Percentiles rank a stretch among this genome's conserved stretches.
Evolutionary conservation across 495 filamentous ascomycete genomes (phyloP).

Genomic region (Geoglossum glabrum): DNA sequence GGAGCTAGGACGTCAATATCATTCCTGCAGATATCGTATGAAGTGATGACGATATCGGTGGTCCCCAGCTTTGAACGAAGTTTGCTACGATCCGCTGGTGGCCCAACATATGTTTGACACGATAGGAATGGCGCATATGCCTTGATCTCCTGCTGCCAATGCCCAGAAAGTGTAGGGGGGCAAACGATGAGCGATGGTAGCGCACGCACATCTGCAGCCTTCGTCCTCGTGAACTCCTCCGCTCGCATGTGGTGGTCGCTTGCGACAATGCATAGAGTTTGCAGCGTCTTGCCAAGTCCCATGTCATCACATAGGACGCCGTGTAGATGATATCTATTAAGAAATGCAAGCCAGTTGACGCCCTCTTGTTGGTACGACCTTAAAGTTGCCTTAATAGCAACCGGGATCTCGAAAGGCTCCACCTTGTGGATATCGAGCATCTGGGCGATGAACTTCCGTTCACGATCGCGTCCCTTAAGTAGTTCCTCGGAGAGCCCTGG

Average conservation of each 20-base stretch:
- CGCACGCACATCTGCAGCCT: constrained; percentile 50
- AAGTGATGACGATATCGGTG: constrained; percentile 87
- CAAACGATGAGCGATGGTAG: constrained; percentile 89
- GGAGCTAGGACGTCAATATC: constrained; percentile 68
- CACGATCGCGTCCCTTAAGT: constrained; percentile 71
- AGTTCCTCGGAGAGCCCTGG: constrained; percentile 78
- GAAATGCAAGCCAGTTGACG: constrained; percentile 96
- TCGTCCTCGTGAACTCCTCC: constrained; percentile 68
- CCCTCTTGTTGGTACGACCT: constrained; percentile 96
- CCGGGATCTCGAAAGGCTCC: constrained; percentile 79
- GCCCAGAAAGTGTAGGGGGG: constrained; percentile 89
- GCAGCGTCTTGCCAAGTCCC: constrained; percentile 93
- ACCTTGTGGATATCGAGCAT: constrained; percentile 92
- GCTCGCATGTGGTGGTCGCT: constrained; percentile 88
- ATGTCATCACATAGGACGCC: constrained; percentile 98
- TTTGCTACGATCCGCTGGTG: constrained; percentile 54
- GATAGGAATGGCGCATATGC: constrained; percentile 86
- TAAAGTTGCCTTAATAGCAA: constrained; percentile 88
- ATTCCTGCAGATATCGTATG: constrained; percentile 91
- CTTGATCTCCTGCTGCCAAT: constrained; percentile 95
- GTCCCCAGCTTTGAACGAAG: constrained; percentile 44
- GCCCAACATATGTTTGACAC: constrained; percentile 75
- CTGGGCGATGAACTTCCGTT: constrained; percentile 89
- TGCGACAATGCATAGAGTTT: constrained; percentile 93
- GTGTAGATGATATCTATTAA: constrained; percentile 93